Conservation (phyloP, 2,329 filamentous ascomycete genomes). For the Hysterium pulicare region DNA sequence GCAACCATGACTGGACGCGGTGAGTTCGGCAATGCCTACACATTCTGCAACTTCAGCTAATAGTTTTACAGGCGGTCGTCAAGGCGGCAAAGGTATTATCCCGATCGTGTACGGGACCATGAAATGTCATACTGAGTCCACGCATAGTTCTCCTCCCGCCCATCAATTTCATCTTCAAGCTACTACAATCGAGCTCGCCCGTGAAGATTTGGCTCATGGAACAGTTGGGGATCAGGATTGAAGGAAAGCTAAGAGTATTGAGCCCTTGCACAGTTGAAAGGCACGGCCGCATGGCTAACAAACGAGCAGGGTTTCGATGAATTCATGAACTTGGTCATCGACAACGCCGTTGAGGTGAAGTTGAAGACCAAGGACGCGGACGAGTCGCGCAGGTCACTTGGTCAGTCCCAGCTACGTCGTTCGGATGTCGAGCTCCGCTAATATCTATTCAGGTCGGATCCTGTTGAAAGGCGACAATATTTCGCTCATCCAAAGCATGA, state of each 20-base stretch:
- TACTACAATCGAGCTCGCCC: constrained; percentile 76
- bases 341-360: constrained; percentile 91
- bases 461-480: constrained; percentile 87
- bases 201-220: constrained; percentile 97
- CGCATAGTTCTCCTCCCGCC: constrained; percentile 63
- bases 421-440: constrained; percentile 6
- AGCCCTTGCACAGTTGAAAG: constrained; percentile 9
- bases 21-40: not conserved
- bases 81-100: constrained; percentile 44
- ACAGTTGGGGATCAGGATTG: constrained; percentile 88
- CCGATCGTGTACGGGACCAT: not conserved
- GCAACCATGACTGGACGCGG: constrained; percentile 31
- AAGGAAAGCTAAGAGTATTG: constrained; percentile 91
- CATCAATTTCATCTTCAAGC: constrained; percentile 91
- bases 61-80: constrained; percentile 52
- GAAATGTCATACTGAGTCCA: not conserved
- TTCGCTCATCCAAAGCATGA: constrained; percentile 63
- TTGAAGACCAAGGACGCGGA: constrained; percentile 76
- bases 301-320: constrained; percentile 82
- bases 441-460: constrained; percentile 64
- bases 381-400: constrained; percentile 74
- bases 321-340: constrained; percentile 98
- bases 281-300: constrained; percentile 11
- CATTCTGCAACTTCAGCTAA: constrained; percentile 19
- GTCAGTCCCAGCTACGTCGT: constrained; percentile 48